Base-by-base conservation (phyloP, 2,329 filamentous ascomycete species). In the Colletotrichum liaoningense region DNA sequence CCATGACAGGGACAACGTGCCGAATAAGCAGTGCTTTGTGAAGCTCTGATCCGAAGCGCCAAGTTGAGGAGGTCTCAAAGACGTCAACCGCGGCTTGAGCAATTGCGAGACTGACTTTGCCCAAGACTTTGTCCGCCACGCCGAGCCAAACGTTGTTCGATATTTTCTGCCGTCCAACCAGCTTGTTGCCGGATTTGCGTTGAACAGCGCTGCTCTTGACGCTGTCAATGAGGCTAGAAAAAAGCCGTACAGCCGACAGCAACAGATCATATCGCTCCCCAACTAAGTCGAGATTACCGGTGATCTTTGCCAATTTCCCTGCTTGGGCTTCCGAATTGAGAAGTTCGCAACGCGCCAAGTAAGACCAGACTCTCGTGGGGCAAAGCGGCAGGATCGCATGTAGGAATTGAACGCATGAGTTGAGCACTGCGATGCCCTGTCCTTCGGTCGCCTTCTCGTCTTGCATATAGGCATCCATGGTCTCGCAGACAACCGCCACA, bases 321-420 rank as follows among this genome's bases (percentile, higher is more conserved):
- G 92, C 92, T 75, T 92, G 92, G 11, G 94, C 92, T 76, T 95
- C 92, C 6, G 92, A 90, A 77, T 93, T 93, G 58, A 99, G 87
- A 22, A 99, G 86, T 75, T 92, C 91, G 80, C 94, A 97, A 70
- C 94, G 91, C 4, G 93, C 91, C 78, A 99, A 88, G 80, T 96
- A 94, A 4, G 96, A 95, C 95, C 97, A 98, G 6, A 98, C 92
- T 73, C 95, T 89, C 69, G 93, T 93, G 0, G 97, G 96, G 64
- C 93, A 90, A n/a, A 89, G 93, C 77, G 88, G 87, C 30, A 97
- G 83, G 22, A 97, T 85, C 3, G 93, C 91, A 76, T 93, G 89
- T 49, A 97, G 85, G 78, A 98, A 98, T 66, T 95, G 92, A 26
- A 95, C 84, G 80, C 95, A 97, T 28, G 93, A 91, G 12, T 86